phyloP scores from a whole-genome alignment of 495 filamentous ascomycete genomes.

The Aspergillus sclerotioniger region DNA sequence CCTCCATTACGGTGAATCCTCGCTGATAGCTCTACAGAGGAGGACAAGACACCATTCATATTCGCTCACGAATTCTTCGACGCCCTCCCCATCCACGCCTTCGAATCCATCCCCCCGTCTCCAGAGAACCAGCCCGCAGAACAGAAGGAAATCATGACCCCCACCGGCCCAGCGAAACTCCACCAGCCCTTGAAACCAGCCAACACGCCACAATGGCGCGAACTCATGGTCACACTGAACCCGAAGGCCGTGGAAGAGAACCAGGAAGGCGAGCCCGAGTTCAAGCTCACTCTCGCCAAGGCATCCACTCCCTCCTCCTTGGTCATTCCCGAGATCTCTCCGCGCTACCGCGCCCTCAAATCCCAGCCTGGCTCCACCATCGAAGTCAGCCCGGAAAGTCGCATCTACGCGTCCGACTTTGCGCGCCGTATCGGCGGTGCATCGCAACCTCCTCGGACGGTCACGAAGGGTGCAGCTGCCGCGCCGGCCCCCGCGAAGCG shows the following conservation, averaged over 20 bases:
- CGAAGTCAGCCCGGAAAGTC: constrained; percentile 84
- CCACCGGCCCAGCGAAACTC: constrained; percentile 44
- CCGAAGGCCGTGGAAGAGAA: constrained; percentile 53
- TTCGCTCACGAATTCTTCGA: constrained; percentile 98
- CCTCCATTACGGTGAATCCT: not conserved
- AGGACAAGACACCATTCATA: constrained; percentile 79
- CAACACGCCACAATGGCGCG: constrained; percentile 72
- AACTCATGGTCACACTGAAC: constrained; percentile 74
- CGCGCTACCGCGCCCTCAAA: constrained; percentile 74
- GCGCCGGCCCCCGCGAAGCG: constrained; percentile 42
- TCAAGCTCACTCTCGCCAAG: constrained; percentile 75
- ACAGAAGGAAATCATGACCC: constrained; percentile 44
- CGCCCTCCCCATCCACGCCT: constrained; percentile 95
- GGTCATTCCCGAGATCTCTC: constrained; percentile 79
- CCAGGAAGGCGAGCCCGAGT: constrained; percentile 59
- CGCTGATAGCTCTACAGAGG: constrained; percentile 21
- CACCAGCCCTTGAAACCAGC: constrained; percentile 44
- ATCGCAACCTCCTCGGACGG: constrained; percentile 35
- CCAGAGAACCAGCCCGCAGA: constrained; percentile 30
- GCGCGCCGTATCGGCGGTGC: constrained; percentile 77
- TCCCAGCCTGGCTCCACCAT: constrained; percentile 63
- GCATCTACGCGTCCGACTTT: constrained; percentile 75
- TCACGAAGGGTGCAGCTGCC: constrained; percentile 11
- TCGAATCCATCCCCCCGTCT: constrained; percentile 64
- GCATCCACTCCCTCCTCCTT: constrained; percentile 74